These are phyloP conservation scores for Blastomyces silverae DNA, from an alignment of 2,329 filamentous ascomycete species.

Conservation along the genomic window DNA sequence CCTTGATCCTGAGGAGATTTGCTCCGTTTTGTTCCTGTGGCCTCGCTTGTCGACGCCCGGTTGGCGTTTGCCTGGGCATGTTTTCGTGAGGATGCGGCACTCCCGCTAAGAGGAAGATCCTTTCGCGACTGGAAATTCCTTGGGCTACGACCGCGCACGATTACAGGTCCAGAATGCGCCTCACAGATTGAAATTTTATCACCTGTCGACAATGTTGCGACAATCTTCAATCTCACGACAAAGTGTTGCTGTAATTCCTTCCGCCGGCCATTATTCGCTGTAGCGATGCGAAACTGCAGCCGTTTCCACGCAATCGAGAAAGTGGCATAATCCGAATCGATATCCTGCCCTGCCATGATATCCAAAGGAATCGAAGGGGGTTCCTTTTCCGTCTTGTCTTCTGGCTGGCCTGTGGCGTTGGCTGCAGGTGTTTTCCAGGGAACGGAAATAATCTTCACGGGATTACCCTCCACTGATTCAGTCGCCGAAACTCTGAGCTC, in stretches of 20 bases:
- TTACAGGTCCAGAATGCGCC: constrained; percentile 80
- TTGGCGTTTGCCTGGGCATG: constrained; percentile 43
- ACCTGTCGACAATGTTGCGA: constrained; percentile 78
- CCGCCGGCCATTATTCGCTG: constrained; percentile 87
- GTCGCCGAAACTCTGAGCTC: constrained; percentile 87
- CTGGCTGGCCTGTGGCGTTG: constrained; percentile 55
- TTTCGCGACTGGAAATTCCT: constrained; percentile 92
- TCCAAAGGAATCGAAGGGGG: constrained; percentile 73
- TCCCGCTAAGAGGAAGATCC: constrained; percentile 79
- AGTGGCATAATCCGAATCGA: constrained; percentile 76
- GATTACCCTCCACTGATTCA: constrained; percentile 87
- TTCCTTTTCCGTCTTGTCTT: constrained; percentile 72
- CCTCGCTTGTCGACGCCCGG: constrained; percentile 28
- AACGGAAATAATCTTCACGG: constrained; percentile 90
- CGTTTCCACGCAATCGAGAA: constrained; percentile 93
- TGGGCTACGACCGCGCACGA: constrained; percentile 86
- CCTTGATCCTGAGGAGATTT: constrained; percentile 24
- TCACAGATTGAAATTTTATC: constrained; percentile 74
- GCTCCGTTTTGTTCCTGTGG: constrained; percentile 18
- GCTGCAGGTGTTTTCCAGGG: constrained; percentile 95
- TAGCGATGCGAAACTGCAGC: constrained; percentile 88
- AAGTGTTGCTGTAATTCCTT: constrained; percentile 98
- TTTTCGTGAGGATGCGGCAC: constrained; percentile 70
- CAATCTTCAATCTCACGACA: constrained; percentile 76
- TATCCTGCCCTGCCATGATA: constrained; percentile 57